Evolutionary conservation across 768 basidiomycete species (phyloP).

Genomic region (Pluteus cervinus): DNA sequence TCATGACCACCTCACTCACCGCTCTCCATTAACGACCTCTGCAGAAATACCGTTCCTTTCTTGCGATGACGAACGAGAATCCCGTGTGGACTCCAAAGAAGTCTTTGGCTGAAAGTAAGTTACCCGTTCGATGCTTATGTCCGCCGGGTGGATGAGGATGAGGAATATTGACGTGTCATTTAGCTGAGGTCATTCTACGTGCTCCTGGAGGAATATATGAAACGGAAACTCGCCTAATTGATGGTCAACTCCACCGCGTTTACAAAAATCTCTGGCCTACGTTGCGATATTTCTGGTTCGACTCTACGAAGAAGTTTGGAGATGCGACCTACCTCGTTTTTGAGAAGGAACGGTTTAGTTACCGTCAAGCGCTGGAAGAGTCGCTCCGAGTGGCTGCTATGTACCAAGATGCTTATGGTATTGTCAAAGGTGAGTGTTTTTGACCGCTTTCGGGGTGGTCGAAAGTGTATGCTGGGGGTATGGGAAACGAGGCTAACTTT

Average conservation of each 20-base stretch:
- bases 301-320: constrained; percentile 24
- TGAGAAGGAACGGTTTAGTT: constrained; percentile 40
- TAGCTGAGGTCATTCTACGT: constrained; percentile 30
- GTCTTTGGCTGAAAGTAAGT: constrained; percentile 13
- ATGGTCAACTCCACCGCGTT: constrained; percentile 38
- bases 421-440: constrained; percentile 39
- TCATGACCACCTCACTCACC: too few species aligned
- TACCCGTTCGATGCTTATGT: background rate
- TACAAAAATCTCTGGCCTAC: constrained; percentile 50
- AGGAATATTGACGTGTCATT: background rate
- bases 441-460: too few species aligned
- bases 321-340: constrained; percentile 43
- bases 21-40: too few species aligned
- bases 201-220: constrained; percentile 36
- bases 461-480: too few species aligned
- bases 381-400: constrained; percentile 31
- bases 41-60: too few species aligned
- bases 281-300: constrained; percentile 43
- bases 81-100: constrained; percentile 12
- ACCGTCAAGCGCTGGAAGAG: constrained; percentile 28
- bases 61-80: too few species aligned
- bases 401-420: constrained; percentile 34
- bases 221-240: constrained; percentile 34
- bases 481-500: too few species aligned
- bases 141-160: background rate